Evolutionary conservation across 208 protist genomes (phyloP).

Genomic region (Trypanosoma rangeli): DNA sequence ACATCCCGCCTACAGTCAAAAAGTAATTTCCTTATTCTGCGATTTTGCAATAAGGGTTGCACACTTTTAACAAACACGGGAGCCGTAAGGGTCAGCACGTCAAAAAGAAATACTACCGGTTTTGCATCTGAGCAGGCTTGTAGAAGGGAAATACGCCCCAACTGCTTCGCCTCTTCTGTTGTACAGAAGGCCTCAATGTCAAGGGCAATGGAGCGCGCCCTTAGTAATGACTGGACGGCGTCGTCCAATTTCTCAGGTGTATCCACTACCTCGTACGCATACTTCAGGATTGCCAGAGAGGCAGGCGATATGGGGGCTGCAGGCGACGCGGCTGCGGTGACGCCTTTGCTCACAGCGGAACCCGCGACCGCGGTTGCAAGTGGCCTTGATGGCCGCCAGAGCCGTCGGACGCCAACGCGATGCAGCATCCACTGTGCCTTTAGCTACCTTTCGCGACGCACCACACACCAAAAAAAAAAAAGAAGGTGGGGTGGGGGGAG

Average conservation of each 20-base stretch:
- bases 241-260: slow-evolving; percentile 36
- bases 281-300: slow-evolving; percentile 39
- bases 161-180: slow-evolving; percentile 45
- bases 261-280: slow-evolving; percentile 73
- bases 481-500: no score
- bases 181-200: slow-evolving; percentile 90
- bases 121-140: slow-evolving; percentile 66
- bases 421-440: slow-evolving; percentile 14
- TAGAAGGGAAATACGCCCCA: slow-evolving; percentile 81
- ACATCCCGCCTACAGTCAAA: slow-evolving; percentile 91
- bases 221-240: slow-evolving; percentile 36
- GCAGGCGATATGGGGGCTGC: slow-evolving; percentile 4
- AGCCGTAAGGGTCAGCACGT: slow-evolving; percentile 67
- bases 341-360: not conserved
- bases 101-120: slow-evolving; percentile 79
- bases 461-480: slow-evolving; percentile 7
- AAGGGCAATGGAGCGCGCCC: slow-evolving; percentile 56
- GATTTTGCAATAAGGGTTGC: slow-evolving; percentile 39
- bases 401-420: not conserved
- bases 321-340: not conserved
- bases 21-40: slow-evolving; percentile 66
- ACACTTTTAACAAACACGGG: slow-evolving; percentile 35
- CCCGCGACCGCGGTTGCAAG: not conserved
- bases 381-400: slow-evolving; percentile 8
- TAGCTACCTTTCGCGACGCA: not conserved